These are phyloP conservation scores for Penicillium crystallinum DNA, from an alignment of 495 filamentous ascomycete species.

Conservation along the genomic window DNA sequence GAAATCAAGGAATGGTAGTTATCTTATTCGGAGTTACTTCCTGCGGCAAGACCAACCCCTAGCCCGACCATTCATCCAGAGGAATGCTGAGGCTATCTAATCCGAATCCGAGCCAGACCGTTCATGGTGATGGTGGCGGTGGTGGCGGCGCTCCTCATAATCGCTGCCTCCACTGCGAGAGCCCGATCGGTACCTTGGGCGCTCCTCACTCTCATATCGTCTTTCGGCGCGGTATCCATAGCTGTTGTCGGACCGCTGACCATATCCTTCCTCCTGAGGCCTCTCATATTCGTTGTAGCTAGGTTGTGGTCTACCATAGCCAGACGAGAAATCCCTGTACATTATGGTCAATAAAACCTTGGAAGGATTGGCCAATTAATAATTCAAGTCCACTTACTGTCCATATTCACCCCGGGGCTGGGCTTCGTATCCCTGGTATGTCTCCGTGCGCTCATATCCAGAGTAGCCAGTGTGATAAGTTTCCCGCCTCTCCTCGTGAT, in stretches of 20 bases:
- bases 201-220: slow-evolving; percentile 9
- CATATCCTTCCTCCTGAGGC: slow-evolving; percentile 19
- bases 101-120: slow-evolving; percentile 22
- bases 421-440: slow-evolving; percentile 10
- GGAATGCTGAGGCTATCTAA: not conserved
- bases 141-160: slow-evolving; percentile 23
- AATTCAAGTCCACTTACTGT: slow-evolving; percentile 16
- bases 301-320: slow-evolving; percentile 16
- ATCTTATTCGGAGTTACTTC: not conserved
- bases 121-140: slow-evolving; percentile 30
- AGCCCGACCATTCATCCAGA: not conserved
- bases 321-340: slow-evolving; percentile 14
- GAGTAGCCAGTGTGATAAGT: slow-evolving; percentile 8
- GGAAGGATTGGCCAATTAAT: slow-evolving; percentile 19
- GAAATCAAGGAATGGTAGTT: slow-evolving; percentile 41
- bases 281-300: slow-evolving; percentile 17
- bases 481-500: slow-evolving; percentile 17
- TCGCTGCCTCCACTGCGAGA: slow-evolving; percentile 13
- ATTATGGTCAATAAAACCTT: slow-evolving; percentile 10
- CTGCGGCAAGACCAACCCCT: not conserved
- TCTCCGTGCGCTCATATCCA: slow-evolving; percentile 18
- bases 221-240: slow-evolving; percentile 6
- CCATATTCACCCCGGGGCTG: slow-evolving; percentile 12
- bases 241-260: slow-evolving; percentile 8
- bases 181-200: slow-evolving; percentile 8